A percentile compares a stretch with the other conserved stretches of the same genome.
These are phyloP conservation scores for Ustilago trichophora DNA, from an alignment of 1,284 basidiomycete genomes.

Conservation along the genomic window DNA sequence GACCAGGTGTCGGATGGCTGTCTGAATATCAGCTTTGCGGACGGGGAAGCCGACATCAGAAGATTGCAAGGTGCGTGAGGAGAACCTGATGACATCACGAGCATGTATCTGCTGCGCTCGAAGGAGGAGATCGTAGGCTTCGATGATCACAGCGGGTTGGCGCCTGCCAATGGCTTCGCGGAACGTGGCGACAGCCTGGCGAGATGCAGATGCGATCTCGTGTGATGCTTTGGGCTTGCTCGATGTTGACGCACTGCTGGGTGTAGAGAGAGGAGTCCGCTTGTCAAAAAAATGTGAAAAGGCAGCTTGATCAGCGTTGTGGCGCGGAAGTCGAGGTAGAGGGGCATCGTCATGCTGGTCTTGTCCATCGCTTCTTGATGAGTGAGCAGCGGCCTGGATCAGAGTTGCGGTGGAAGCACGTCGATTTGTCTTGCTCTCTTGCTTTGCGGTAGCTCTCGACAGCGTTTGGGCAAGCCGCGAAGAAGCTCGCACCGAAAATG, in stretches of 20 bases:
- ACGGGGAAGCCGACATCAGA: slow-evolving; percentile 20
- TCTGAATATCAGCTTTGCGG: slow-evolving; percentile 33
- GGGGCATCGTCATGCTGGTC: slow-evolving; percentile 1
- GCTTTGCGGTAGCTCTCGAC: neutral
- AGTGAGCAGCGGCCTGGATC: neutral
- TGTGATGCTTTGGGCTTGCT: slow-evolving; percentile 5
- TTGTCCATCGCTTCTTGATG: neutral
- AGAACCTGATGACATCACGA: neutral
- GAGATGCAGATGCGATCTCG: slow-evolving; percentile 18
- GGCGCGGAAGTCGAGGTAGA: neutral
- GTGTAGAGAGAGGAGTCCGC: neutral
- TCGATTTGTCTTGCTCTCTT: too few relatives aligned
- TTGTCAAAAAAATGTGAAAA: slow-evolving; percentile 39
- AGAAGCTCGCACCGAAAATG: slow-evolving; percentile 1
- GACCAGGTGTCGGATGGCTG: slow-evolving; percentile 18
- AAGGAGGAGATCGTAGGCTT: slow-evolving; percentile 13
- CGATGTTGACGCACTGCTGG: too few relatives aligned
- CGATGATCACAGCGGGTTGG: slow-evolving; percentile 1
- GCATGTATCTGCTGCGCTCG: slow-evolving; percentile 10
- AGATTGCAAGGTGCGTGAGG: neutral
- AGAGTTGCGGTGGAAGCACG: neutral
- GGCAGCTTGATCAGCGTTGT: neutral
- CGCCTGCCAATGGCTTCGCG: slow-evolving; percentile 13
- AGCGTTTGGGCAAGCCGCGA: slow-evolving; percentile 1
- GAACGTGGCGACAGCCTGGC: slow-evolving; percentile 6